A percentile compares a stretch with the other conserved stretches of the same genome.
phyloP scores from a whole-genome alignment of 2,329 filamentous ascomycete genomes.

The Dothistroma pini region DNA sequence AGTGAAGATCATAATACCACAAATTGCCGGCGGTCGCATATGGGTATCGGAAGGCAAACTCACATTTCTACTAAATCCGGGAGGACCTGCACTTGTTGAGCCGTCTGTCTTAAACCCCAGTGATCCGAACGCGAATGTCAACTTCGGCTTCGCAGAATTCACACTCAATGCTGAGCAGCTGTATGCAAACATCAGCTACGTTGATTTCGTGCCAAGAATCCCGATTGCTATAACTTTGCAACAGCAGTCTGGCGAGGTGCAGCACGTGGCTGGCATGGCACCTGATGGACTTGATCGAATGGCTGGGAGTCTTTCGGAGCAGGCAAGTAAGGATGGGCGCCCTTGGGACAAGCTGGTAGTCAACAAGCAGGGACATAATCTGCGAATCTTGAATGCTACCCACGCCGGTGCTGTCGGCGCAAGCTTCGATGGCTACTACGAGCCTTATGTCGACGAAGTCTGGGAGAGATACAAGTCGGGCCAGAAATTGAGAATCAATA shows the following conservation, averaged over 20 bases:
- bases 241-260: slow-evolving; percentile 37
- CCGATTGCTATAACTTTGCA: slow-evolving; percentile 41
- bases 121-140: slow-evolving; percentile 45
- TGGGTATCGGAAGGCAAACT: slow-evolving; percentile 37
- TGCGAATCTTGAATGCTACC: slow-evolving; percentile 47
- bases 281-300: slow-evolving; percentile 56
- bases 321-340: slow-evolving; percentile 54
- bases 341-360: slow-evolving; percentile 63
- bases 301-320: slow-evolving; percentile 52
- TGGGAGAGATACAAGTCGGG: slow-evolving; percentile 49
- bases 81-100: slow-evolving; percentile 37
- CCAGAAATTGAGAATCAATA: slow-evolving; percentile 56
- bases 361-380: slow-evolving; percentile 35
- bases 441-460: slow-evolving; percentile 51
- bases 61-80: slow-evolving; percentile 38
- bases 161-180: slow-evolving; percentile 47
- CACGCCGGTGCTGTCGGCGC: slow-evolving; percentile 46
- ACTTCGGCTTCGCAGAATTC: slow-evolving; percentile 49
- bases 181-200: slow-evolving; percentile 46
- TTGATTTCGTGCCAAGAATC: slow-evolving; percentile 39
- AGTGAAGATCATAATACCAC: slow-evolving; percentile 32
- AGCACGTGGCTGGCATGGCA: slow-evolving; percentile 58
- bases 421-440: slow-evolving; percentile 54
- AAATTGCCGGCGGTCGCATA: slow-evolving; percentile 39
- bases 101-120: slow-evolving; percentile 36